Conservation (phyloP, 768 basidiomycete genomes). For the Leucocoprinus birnbaumii region DNA sequence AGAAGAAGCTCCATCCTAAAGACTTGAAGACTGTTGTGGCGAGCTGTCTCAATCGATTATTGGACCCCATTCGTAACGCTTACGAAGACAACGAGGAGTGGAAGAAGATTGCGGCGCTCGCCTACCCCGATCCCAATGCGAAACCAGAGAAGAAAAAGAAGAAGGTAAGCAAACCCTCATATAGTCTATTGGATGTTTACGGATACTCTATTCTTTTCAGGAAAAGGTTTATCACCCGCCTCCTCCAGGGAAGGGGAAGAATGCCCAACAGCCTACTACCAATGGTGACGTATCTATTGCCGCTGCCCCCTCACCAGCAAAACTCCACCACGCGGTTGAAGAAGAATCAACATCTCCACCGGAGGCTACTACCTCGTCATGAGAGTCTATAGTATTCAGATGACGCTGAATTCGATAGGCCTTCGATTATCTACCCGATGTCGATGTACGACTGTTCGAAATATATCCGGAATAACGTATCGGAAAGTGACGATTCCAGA, state of each 20-base stretch:
- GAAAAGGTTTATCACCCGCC: constrained; percentile 83
- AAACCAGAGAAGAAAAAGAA: constrained; percentile 61
- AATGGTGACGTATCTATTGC: constrained; percentile 8
- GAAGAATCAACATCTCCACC: too few relatives aligned
- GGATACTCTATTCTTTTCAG: constrained; percentile 34
- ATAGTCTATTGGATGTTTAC: neutral
- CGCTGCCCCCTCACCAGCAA: constrained; percentile 7
- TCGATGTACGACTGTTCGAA: too few relatives aligned
- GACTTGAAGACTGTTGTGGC: constrained; percentile 84
- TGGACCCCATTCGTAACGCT: constrained; percentile 90
- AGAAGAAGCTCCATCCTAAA: constrained; percentile 84
- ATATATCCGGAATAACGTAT: too few relatives aligned
- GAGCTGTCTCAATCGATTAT: constrained; percentile 69
- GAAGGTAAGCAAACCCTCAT: constrained; percentile 35
- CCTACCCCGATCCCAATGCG: constrained; percentile 79
- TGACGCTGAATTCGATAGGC: too few relatives aligned
- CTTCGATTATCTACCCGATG: too few relatives aligned
- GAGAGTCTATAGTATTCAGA: too few relatives aligned
- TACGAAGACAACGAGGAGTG: constrained; percentile 80
- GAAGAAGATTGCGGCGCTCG: constrained; percentile 70
- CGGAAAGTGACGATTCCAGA: too few relatives aligned
- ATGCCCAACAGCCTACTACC: constrained; percentile 28
- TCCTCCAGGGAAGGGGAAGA: constrained; percentile 79
- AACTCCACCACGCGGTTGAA: constrained; percentile 14
- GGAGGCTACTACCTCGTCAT: too few relatives aligned